Evolutionary conservation across 345 rosid genomes (phyloP).

Genomic region (Clausena lansium): DNA sequence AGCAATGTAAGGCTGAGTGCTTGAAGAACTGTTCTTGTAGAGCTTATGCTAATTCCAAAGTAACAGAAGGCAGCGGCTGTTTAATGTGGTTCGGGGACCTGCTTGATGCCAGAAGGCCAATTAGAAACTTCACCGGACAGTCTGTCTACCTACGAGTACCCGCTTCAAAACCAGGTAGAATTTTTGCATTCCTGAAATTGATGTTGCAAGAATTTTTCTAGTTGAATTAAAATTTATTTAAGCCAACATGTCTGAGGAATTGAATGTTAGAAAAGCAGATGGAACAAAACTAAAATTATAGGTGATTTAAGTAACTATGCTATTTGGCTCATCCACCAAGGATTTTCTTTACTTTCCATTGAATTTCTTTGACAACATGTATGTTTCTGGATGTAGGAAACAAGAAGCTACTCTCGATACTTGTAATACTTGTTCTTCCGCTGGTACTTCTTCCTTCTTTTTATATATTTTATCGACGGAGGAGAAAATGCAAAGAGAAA

Average conservation of each 20-base stretch:
- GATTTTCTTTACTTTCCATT: neutral
- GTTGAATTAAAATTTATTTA: no score
- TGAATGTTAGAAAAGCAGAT: neutral
- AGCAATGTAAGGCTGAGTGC: neutral
- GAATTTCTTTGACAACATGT: no score
- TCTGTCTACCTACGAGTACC: neutral
- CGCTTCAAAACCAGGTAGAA: neutral
- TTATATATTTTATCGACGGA: neutral
- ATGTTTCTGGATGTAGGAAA: neutral
- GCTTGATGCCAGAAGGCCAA: neutral
- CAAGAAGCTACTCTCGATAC: neutral
- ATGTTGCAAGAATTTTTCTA: neutral
- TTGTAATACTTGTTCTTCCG: neutral
- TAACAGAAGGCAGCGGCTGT: neutral
- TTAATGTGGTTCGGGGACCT: neutral
- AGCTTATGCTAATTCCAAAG: neutral
- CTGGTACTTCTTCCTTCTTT: neutral
- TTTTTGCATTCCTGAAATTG: neutral
- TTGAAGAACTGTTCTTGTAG: neutral
- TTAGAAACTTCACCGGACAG: neutral
- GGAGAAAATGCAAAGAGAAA: constrained; percentile 6
- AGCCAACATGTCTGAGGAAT: neutral
- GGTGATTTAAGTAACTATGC: no score
- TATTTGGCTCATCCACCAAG: no score
- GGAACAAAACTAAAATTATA: no score